Percentiles rank a stretch among this genome's conserved stretches.
These are phyloP conservation scores for Sporothrix pseudoabietina DNA, from an alignment of 2,329 filamentous ascomycete species.

Conservation along the genomic window DNA sequence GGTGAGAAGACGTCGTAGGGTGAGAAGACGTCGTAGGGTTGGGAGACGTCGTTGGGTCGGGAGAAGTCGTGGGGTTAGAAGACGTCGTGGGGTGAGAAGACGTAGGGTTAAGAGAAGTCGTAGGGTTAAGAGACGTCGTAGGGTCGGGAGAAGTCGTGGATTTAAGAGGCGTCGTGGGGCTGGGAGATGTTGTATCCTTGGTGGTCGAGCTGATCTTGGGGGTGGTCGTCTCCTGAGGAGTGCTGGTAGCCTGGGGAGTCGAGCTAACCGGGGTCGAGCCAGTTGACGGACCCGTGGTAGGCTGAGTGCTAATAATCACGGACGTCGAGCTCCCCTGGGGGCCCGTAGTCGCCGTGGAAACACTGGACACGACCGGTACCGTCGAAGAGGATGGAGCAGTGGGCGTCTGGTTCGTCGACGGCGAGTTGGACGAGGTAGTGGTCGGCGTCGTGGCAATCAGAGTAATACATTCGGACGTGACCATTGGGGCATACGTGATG, in stretches of 20 bases:
- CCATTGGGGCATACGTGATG: not conserved
- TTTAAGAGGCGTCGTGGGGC: not conserved
- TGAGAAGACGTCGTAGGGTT: too few relatives aligned
- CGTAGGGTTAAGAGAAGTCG: not conserved
- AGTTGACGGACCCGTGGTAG: not conserved
- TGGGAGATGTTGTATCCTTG: not conserved
- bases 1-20: not conserved
- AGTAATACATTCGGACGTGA: not conserved
- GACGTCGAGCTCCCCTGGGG: not conserved
- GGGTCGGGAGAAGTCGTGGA: not conserved
- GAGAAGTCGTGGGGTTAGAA: not conserved
- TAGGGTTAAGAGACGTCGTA: not conserved
- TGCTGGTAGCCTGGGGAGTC: not conserved
- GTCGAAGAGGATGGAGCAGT: not conserved
- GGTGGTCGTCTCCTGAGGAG: not conserved
- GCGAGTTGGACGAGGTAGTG: not conserved
- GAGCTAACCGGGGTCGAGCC: not conserved
- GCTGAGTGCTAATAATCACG: not conserved
- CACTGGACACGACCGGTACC: not conserved
- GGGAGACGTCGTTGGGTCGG: not conserved
- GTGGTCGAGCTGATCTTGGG: too few relatives aligned
- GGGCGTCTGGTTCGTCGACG: not conserved
- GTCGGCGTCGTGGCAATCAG: not conserved
- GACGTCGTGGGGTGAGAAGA: not conserved
- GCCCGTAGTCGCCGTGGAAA: not conserved